Evolutionary conservation across 768 basidiomycete genomes (phyloP), one percentile per base, ranked within the genome.

Genomic region (Lyophyllum decastes): DNA sequence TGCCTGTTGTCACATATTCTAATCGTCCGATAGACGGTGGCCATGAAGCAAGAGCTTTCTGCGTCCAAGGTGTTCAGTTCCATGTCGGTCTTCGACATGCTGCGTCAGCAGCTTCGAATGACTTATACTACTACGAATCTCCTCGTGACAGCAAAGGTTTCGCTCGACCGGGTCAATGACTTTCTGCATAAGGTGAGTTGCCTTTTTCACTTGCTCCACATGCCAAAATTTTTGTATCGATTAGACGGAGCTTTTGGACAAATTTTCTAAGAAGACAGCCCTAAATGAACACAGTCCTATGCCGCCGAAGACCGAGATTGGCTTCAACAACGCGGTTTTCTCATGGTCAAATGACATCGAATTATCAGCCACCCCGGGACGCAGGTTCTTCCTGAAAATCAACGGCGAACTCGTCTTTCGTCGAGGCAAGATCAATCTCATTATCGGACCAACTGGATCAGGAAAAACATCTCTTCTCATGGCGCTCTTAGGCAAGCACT

Each of bases 391-490:
- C 8, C 76, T 88, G 7, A 71, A 73, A 11, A 73, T 87, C 49
- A 73, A 79, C 0, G 82, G 74, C 11, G 81, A 86, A 27, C 55
- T 88, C 1, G 40, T 76, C 2, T 89, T 89, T 76, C 76, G 76
- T 57, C 75, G 68, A 10, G 78, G 79, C 22, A 61, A 70, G 55
- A 75, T 85, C 46, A 87, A 87, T 60, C 70, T 86, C 47, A 78
- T 87, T 14, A 71, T 86, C 24, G 85, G 86, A 0, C 80, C 83
- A 9, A 86, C 85, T 47, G 78, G 78, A 14, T 78, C 76, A 5
- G 87, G 86, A 9, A 88, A 87, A 69, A 87, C 87, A 0, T 85
- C 83, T 0, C 61, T 87, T 21, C 71, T 87, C n/a, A 85, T 87
- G 84, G 85, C 86, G 1, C 69, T 86, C 26, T 75, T 86, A 16